A percentile compares a stretch with the other conserved stretches of the same genome.
Conservation (phyloP, 78 protist species). For the Protostelium mycophagum region DNA sequence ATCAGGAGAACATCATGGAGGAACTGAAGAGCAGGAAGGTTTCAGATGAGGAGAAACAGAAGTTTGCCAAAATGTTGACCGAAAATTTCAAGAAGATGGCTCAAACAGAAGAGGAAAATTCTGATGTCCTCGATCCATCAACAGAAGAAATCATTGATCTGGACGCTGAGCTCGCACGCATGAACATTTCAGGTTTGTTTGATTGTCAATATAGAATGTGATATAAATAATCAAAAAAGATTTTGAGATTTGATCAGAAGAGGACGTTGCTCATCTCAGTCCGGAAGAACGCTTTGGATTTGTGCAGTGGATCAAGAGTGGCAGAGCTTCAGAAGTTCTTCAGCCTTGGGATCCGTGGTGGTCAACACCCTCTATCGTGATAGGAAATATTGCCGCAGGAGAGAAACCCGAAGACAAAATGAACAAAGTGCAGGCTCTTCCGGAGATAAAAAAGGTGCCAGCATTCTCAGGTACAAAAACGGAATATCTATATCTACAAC, state of each 20-base stretch:
- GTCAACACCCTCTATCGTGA: not conserved
- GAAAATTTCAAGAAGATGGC: not conserved
- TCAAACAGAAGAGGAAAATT: not conserved
- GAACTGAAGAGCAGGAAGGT: not conserved
- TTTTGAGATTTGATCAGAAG: too few relatives aligned
- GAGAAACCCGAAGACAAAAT: not conserved
- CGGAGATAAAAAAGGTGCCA: not conserved
- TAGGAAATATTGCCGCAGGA: not conserved
- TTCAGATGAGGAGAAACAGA: not conserved
- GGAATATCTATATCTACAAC: too few relatives aligned
- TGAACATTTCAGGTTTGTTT: not conserved
- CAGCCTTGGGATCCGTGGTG: not conserved
- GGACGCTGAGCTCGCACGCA: not conserved
- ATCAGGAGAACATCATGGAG: not conserved
- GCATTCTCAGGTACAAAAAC: too few relatives aligned
- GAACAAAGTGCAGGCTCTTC: not conserved
- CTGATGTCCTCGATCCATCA: not conserved
- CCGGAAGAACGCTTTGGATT: not conserved
- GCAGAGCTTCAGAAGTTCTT: not conserved
- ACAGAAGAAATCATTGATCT: not conserved
- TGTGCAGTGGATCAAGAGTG: not conserved
- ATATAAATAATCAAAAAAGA: not conserved
- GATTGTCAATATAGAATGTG: not conserved
- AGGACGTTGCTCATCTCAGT: not conserved
- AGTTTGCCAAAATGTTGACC: not conserved